Evolutionary conservation across 345 rosid genomes (phyloP), one percentile per base, ranked within the genome.

Genomic region (Gossypium ekmanianum): DNA sequence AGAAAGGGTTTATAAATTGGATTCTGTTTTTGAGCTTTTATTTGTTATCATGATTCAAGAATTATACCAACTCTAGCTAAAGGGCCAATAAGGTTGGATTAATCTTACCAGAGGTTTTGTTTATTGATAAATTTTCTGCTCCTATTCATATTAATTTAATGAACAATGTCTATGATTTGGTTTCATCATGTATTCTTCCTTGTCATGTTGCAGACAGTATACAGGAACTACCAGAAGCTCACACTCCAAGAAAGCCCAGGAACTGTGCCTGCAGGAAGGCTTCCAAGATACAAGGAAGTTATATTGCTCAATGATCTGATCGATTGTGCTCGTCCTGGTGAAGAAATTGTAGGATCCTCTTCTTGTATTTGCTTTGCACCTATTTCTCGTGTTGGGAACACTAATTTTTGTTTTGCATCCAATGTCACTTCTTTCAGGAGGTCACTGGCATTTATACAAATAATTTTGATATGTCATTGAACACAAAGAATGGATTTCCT

Each of bases 171-270:
- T 24, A 3, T 24, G 3, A 68, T 68, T 14, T 51, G 5, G 17
- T 62, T 62, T 55, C 29, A 51, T 68, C 2, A 8, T 56, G 24
- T 52, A 59, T 75, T 4, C 11, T 73, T 72, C 56, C 56, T 62
- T 51, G 34, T 47, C 58, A 51, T 85, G 77, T 63, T 87, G 77
- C 90, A 95, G 99, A 95, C 99, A 13, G 84, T 95, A 79, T 95
- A 95, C 83, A 87, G 99, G 77, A 95, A 95, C 75, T 95, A 93
- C 79, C 99, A 95, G 88, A 95, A 95, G 80, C 96, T 95, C 58
- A 91, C 97, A 26, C 94, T 95, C 65, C 98, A 93, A 82, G 99
- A 95, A 87, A 93, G 98, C 81, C 99, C 99, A 67, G 98, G 98
- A 83, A 95, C 92, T 69, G 99, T 95, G 63, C 99, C 99, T 75